phyloP scores from a whole-genome alignment of 495 filamentous ascomycete genomes.

The Aspergillus sparsus region DNA sequence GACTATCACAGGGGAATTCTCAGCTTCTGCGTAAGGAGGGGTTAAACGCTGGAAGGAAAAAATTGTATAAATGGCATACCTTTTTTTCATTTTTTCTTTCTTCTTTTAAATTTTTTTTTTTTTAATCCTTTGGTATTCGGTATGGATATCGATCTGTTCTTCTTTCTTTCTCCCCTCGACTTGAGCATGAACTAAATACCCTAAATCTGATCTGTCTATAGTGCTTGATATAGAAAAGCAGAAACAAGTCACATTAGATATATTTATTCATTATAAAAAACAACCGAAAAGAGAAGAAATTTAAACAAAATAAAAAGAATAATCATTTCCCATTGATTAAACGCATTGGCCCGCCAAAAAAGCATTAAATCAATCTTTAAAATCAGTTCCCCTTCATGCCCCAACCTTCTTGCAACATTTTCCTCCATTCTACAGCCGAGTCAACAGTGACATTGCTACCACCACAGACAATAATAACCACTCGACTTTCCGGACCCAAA shows the following conservation, averaged over 20 bases:
- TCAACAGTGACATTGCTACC: slow-evolving; percentile 74
- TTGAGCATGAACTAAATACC: not conserved
- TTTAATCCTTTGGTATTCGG: not conserved
- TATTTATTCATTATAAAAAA: not conserved
- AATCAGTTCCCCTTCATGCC: slow-evolving; percentile 9
- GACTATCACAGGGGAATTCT: slow-evolving; percentile 38
- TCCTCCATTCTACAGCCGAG: slow-evolving; percentile 62
- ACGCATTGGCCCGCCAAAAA: slow-evolving; percentile 23
- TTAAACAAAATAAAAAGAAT: slow-evolving; percentile 9
- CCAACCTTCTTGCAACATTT: slow-evolving; percentile 48
- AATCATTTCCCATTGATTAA: not conserved
- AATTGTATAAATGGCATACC: not conserved
- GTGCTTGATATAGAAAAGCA: not conserved
- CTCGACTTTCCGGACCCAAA: slow-evolving; percentile 59
- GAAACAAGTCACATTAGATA: not conserved
- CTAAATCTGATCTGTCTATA: not conserved
- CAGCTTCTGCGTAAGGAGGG: slow-evolving; percentile 17
- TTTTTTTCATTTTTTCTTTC: too few relatives aligned
- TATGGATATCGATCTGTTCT: too few relatives aligned
- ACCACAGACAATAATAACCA: slow-evolving; percentile 87
- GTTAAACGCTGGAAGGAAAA: not conserved
- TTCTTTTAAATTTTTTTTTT: not conserved
- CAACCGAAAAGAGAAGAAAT: not conserved
- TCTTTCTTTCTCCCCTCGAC: not conserved
- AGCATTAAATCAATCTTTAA: slow-evolving; percentile 14